Base-by-base conservation (phyloP, 768 basidiomycete species). In the Porphyrellus cyaneotinctus region DNA sequence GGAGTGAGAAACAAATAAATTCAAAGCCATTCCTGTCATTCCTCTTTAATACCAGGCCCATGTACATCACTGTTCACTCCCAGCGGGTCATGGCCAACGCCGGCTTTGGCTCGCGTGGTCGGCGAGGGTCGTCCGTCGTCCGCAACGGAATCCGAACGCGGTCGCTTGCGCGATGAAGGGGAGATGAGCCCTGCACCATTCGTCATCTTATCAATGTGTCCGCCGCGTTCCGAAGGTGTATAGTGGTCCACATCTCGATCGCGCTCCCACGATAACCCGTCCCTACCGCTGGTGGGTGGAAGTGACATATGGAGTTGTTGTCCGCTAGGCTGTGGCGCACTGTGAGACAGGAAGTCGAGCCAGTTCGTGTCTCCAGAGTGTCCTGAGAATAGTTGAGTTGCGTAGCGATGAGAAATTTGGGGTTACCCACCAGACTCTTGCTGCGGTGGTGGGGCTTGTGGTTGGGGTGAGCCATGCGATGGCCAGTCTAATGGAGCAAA, bases 261-360 rank as follows among this genome's bases (percentile, higher is more conserved):
- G 5, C 67, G 67, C 36, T 68, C 67, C 67, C 67, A 68, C 22
- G 69, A 67, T 35, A 70, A 44, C 20, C 55, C 53, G 8, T 62
- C 69, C 39, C 67, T 57, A 13, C 66, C 64, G 12, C 55, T 62
- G 6, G 59, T 46, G 1, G 62, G 54, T 6, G 65, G 63, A 36
- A 70, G 61, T 5, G 69, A 59, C 63, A 69, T 60, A 23, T 71
- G 69, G 1, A 64, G 57, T 43, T 52, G 65, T 46, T 62, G 66
- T 12, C 54, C 64, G 3, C 60, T 46, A 8, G 63, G 39, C 37
- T 64, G 68, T 23, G 70, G 56, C 8, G 54, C 49, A 28, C 44
- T 59, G 30, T 68, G 66, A 14, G 70, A 67, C 42, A 70, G 35
- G 33, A 70, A 70, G 35, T 70, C 69, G 31, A 70, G 61, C 69